Conservation (phyloP, 352 stramenopile genomes). For the Paralagenidium karlingii region DNA sequence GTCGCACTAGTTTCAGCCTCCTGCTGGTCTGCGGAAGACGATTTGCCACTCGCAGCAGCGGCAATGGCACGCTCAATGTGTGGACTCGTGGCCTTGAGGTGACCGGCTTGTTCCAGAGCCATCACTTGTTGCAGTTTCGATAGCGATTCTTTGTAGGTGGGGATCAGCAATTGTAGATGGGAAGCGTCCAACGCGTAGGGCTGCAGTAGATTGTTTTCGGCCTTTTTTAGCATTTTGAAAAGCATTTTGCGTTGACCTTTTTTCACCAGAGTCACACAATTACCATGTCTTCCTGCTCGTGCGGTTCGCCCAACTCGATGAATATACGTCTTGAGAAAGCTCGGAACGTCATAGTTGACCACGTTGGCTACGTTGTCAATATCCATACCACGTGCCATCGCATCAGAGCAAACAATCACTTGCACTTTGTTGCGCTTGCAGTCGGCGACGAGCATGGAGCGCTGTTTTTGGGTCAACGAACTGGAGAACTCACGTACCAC, state of each 20-base stretch:
- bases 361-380: constrained; percentile 86
- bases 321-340: constrained; percentile 88
- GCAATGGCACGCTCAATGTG: too few species aligned
- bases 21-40: too few species aligned
- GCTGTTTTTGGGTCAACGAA: constrained; percentile 68
- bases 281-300: constrained; percentile 60
- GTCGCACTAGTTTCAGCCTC: too few species aligned
- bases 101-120: constrained; percentile 53
- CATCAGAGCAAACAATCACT: constrained; percentile 86
- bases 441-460: constrained; percentile 56
- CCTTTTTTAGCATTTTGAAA: constrained; percentile 75
- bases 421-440: constrained; percentile 53
- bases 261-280: constrained; percentile 71
- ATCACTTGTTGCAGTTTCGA: constrained; percentile 68
- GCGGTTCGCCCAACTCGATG: constrained; percentile 76
- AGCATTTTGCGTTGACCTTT: constrained; percentile 71
- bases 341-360: constrained; percentile 91
- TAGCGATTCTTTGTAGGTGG: constrained; percentile 53
- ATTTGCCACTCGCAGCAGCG: too few species aligned
- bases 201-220: constrained; percentile 60
- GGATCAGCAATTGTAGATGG: constrained; percentile 73
- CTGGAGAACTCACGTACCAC: constrained; percentile 70
- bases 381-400: constrained; percentile 90
- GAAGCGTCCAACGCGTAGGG: constrained; percentile 44
- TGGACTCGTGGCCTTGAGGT: constrained; percentile 1